These are phyloP conservation scores for Trametes sanguinea DNA, from an alignment of 768 basidiomycete species.

Conservation along the genomic window DNA sequence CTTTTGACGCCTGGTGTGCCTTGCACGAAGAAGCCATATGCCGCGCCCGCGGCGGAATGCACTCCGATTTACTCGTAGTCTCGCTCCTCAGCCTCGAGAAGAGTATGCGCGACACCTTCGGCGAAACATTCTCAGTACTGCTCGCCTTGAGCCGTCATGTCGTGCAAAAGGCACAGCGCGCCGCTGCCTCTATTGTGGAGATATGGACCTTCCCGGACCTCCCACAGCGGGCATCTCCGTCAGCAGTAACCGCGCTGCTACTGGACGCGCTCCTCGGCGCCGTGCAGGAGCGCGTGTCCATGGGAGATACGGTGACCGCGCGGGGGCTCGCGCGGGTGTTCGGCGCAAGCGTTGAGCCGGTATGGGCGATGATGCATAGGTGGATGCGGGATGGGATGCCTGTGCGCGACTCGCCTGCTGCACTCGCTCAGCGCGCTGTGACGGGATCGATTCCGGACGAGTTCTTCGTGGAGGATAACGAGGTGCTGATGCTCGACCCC, in stretches of 20 bases:
- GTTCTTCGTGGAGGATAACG: constrained; percentile 79
- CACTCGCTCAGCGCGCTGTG: neutral
- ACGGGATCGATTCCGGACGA: constrained; percentile 56
- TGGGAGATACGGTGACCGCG: constrained; percentile 56
- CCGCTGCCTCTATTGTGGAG: constrained; percentile 31
- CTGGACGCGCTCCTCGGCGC: constrained; percentile 63
- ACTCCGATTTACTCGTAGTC: constrained; percentile 45
- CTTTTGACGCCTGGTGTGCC: constrained; percentile 73
- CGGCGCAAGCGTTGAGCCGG: constrained; percentile 60
- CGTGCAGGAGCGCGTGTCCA: constrained; percentile 59
- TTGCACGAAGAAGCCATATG: constrained; percentile 65
- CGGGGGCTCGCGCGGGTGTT: constrained; percentile 65
- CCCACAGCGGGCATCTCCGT: constrained; percentile 46
- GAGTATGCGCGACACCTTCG: constrained; percentile 56
- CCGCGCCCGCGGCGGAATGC: constrained; percentile 51
- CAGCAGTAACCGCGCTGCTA: constrained; percentile 55
- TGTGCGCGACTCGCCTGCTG: constrained; percentile 27
- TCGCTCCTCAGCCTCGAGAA: constrained; percentile 71
- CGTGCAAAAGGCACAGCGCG: constrained; percentile 29
- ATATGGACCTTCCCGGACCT: constrained; percentile 46
- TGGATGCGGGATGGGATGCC: constrained; percentile 81
- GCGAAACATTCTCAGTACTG: constrained; percentile 57
- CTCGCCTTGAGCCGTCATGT: constrained; percentile 48
- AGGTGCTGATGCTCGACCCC: constrained; percentile 55
- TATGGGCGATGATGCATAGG: constrained; percentile 70